phyloP scores from a whole-genome alignment of 495 filamentous ascomycete genomes.

The Neurospora sp. region DNA sequence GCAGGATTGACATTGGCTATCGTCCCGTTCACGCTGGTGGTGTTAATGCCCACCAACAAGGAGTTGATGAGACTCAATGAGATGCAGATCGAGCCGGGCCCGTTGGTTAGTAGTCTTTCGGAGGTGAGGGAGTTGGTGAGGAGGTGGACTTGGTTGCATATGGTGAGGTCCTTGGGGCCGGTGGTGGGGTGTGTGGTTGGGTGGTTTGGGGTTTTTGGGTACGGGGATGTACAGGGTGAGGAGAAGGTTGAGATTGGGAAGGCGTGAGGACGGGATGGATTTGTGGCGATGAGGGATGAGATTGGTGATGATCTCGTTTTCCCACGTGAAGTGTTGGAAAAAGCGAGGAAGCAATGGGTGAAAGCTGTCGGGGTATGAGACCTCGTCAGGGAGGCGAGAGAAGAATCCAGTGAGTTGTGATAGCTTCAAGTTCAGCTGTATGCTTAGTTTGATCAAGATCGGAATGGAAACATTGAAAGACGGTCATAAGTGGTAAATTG shows the following conservation, averaged over 20 bases:
- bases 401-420: background rate
- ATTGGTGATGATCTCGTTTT: background rate
- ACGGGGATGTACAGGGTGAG: background rate
- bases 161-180: background rate
- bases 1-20: constrained; percentile 12
- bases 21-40: constrained; percentile 23
- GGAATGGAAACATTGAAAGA: background rate
- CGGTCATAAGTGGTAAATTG: background rate
- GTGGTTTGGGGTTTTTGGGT: background rate
- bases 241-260: background rate
- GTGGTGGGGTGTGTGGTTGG: background rate
- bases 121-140: background rate
- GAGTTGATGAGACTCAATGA: constrained; percentile 15
- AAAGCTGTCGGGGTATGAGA: no score
- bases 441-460: background rate
- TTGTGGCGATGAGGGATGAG: background rate
- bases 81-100: background rate
- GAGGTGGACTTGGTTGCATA: background rate
- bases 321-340: background rate
- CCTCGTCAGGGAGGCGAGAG: background rate
- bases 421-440: background rate
- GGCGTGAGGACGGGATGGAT: background rate
- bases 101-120: background rate
- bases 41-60: constrained; percentile 22
- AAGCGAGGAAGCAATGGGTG: background rate